Percentiles rank a stretch among this genome's conserved stretches.
These are phyloP conservation scores for Holtermannia corniformis DNA, from an alignment of 768 basidiomycete genomes.

Conservation along the genomic window DNA sequence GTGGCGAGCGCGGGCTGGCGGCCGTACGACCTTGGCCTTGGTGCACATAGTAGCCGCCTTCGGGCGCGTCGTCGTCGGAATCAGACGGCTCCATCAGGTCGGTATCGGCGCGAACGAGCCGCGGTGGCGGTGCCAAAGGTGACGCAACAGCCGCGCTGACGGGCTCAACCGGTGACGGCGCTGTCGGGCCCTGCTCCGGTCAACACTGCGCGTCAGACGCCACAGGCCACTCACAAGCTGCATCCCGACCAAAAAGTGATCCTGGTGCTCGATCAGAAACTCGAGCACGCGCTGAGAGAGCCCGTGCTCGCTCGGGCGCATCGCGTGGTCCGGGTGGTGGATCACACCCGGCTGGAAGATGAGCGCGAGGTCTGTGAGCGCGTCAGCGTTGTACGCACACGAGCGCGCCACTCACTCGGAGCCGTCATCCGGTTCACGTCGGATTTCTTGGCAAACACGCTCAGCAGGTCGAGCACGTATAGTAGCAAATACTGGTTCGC, in stretches of 20 bases:
- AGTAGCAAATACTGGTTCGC: conserved; percentile 92
- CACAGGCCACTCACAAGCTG: conserved; percentile 30
- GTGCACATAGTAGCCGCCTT: conserved; percentile 36
- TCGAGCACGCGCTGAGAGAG: conserved; percentile 84
- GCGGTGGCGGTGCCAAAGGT: conserved; percentile 9
- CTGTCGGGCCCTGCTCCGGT: too few relatives aligned
- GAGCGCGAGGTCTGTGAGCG: conserved; percentile 82
- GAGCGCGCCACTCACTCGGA: conserved; percentile 54
- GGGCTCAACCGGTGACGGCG: background rate
- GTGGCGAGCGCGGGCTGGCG: conserved; percentile 2
- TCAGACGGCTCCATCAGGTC: conserved; percentile 40
- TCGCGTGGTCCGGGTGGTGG: conserved; percentile 76
- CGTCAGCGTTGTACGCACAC: conserved; percentile 3
- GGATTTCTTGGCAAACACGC: conserved; percentile 83
- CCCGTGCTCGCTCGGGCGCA: conserved; percentile 74
- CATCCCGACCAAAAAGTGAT: conserved; percentile 75
- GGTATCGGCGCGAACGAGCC: conserved; percentile 29
- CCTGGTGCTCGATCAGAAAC: conserved; percentile 92
- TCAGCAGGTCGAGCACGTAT: conserved; percentile 90
- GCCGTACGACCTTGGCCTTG: conserved; percentile 5
- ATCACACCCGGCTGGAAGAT: conserved; percentile 95
- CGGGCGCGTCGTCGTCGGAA: conserved; percentile 39
- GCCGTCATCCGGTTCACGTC: conserved; percentile 95
- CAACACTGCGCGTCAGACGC: too few relatives aligned
- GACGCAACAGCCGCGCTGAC: background rate